Evolutionary conservation across 1,139 yeast genomes (phyloP), one percentile per base, ranked within the genome.

Genomic region (Hansenula lynferdii): DNA sequence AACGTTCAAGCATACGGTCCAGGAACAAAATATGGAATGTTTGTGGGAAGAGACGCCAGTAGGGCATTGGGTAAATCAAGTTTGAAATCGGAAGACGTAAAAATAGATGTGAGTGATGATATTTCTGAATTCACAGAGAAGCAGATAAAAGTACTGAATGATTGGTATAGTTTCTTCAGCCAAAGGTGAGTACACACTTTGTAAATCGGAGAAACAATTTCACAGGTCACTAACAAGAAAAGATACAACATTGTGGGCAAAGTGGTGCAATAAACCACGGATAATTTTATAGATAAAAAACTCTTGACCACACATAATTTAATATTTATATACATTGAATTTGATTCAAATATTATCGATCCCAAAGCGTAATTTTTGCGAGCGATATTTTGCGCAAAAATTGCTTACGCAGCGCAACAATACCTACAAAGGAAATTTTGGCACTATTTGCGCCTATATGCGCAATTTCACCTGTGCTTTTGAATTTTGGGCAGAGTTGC

Each of bases 41-140:
- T 87, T 37, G 85, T 81, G 7, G 96, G 90, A 3, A 78, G 75
- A 49, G 96, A 87, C 48, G 84, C 85, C 14, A 78, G 86, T 17
- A 62, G 94, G 42, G 80, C 89, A 3, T 64, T 87, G 40, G 85
- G 74, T 16, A 75, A 65, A 57, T 77, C 72, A 39, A 69, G 77
- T 23, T 60, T 77, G 36, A 67, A 68, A 21, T 64, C 64, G 1
- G 75, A 65, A 35, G 82, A 77, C 43, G 72, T 64, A 1, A 62
- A 60, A 34, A 44, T 45, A 0, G 39, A 36, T 0, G 57, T 59
- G 4, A 52, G 71, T 65, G 57, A 80, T 75, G 81, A 70, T 55
- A 58, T 66, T 54, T 42, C 72, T 1, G 73, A 64, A 31, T 66
- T 79, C 45, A 67, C 67, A 18, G 78, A 69, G 12, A 72, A 69